Percentiles rank a stretch among this genome's conserved stretches.
Evolutionary conservation across 75 land plant species (phyloP).

Genomic region (Picea glauca): DNA sequence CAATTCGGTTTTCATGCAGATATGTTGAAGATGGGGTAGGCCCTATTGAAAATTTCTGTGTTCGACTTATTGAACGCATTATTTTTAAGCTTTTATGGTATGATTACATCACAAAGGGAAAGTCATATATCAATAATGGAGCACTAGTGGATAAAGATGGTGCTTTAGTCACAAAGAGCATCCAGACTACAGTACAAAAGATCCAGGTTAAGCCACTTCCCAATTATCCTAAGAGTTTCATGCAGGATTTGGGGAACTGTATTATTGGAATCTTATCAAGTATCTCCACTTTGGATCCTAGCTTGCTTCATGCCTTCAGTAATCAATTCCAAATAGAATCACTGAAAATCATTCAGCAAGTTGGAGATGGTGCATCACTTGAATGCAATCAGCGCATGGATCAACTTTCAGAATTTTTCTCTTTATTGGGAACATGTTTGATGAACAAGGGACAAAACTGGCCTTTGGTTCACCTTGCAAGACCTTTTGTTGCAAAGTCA

Average conservation of each 20-base stretch:
- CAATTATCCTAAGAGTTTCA: slow-evolving; percentile 33
- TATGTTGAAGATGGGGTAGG: slow-evolving; percentile 32
- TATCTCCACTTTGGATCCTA: slow-evolving; percentile 27
- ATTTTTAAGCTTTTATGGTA: slow-evolving; percentile 66
- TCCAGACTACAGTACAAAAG: too few relatives aligned
- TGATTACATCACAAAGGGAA: slow-evolving; percentile 33
- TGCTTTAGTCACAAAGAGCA: too few relatives aligned
- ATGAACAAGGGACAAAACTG: slow-evolving; percentile 38
- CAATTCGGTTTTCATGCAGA: slow-evolving; percentile 29
- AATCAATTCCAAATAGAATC: slow-evolving; percentile 44
- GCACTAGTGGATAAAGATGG: too few relatives aligned
- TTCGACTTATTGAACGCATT: slow-evolving; percentile 40
- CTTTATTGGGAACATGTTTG: slow-evolving; percentile 34
- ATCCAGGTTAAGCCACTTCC: not conserved
- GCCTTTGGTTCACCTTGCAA: slow-evolving; percentile 53
- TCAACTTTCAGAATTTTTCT: slow-evolving; percentile 34
- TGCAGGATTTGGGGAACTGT: slow-evolving; percentile 54
- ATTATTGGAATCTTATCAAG: slow-evolving; percentile 56
- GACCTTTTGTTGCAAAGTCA: slow-evolving; percentile 58
- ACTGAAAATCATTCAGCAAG: slow-evolving; percentile 34
- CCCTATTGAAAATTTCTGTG: slow-evolving; percentile 20
- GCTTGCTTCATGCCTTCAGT: slow-evolving; percentile 46
- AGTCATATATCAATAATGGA: not conserved
- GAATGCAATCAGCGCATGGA: slow-evolving; percentile 14
- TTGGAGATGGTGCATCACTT: slow-evolving; percentile 14